These are phyloP conservation scores for Salix brachista DNA, from an alignment of 345 rosid species.

Conservation along the genomic window DNA sequence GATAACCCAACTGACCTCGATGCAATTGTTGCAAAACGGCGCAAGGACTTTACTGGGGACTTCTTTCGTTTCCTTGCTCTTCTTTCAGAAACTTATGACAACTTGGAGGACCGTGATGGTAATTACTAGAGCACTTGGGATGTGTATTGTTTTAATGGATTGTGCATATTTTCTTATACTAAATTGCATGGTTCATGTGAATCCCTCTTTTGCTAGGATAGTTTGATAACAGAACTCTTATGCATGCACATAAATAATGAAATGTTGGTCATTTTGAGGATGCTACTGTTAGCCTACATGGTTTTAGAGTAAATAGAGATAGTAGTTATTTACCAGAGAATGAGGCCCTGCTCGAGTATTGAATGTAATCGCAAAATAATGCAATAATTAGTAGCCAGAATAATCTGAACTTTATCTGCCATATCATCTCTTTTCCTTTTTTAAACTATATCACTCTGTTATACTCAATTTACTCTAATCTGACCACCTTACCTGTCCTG, in stretches of 20 bases:
- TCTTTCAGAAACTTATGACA: constrained; percentile 62
- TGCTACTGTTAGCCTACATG: no score
- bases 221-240: background rate
- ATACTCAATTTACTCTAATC: background rate
- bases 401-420: no score
- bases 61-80: constrained; percentile 63
- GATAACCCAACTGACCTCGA: constrained; percentile 76
- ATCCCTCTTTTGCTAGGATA: background rate
- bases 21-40: constrained; percentile 63
- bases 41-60: constrained; percentile 75
- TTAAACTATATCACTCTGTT: background rate
- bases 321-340: background rate
- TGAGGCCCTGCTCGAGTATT: background rate
- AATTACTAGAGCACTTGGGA: constrained; percentile 18
- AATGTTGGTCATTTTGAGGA: no score
- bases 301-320: no score
- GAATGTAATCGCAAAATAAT: background rate
- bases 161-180: background rate
- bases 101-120: constrained; percentile 88
- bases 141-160: constrained; percentile 1
- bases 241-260: no score
- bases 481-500: background rate
- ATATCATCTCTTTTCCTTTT: no score
- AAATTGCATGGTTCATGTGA: background rate
- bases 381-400: no score